A percentile compares a stretch with the other conserved stretches of the same genome.
phyloP scores from a whole-genome alignment of 768 basidiomycete species.

The Solioccasus polychromus region DNA sequence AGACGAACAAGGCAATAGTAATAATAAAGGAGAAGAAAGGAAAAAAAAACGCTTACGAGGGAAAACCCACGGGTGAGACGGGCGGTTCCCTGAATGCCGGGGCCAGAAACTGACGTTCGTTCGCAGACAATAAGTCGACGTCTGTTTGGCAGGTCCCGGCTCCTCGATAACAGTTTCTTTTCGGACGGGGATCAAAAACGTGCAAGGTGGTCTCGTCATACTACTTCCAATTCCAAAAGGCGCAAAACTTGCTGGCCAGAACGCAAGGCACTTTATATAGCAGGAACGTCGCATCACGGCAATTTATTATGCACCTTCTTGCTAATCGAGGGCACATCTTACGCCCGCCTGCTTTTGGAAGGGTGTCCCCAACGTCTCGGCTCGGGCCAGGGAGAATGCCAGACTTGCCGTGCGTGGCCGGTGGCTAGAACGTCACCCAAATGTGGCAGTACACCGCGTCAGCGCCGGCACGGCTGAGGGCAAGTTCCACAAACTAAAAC shows the following conservation, averaged over 20 bases:
- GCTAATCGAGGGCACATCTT: constrained; percentile 13
- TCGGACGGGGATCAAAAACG: too few species aligned
- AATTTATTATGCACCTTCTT: constrained; percentile 5
- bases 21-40: background rate
- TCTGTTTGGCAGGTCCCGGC: background rate
- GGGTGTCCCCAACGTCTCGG: constrained; percentile 2
- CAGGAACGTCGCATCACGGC: constrained; percentile 14
- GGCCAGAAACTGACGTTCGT: background rate
- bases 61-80: background rate
- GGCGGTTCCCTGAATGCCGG: background rate
- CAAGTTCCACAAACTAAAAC: constrained; percentile 4
- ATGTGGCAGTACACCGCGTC: constrained; percentile 7
- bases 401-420: background rate
- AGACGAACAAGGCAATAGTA: background rate
- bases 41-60: background rate
- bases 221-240: constrained; percentile 11
- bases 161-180: background rate
- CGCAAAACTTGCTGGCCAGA: constrained; percentile 14
- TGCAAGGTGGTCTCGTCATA: too few species aligned
- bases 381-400: constrained; percentile 3
- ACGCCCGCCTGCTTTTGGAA: constrained; percentile 19
- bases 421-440: too few species aligned
- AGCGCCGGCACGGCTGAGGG: background rate
- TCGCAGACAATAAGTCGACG: background rate
- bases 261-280: constrained; percentile 6